A percentile compares a stretch with the other conserved stretches of the same genome.
Evolutionary conservation across 148 eudicot species (phyloP).

Genomic region (Selenicereus undatus): DNA sequence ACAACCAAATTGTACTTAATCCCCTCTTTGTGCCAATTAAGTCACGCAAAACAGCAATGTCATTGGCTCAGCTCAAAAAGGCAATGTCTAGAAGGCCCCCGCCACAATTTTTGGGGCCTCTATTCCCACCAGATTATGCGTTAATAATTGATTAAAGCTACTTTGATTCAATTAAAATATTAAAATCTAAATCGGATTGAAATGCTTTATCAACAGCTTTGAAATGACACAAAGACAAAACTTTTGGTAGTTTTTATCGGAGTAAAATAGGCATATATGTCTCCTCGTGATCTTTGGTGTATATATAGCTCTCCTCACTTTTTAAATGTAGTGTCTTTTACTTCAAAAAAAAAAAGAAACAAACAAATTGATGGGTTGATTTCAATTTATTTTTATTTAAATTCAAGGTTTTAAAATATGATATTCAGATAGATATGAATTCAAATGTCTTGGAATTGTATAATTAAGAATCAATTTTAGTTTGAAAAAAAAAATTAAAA

Average conservation of each 20-base stretch:
- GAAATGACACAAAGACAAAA: slow-evolving; percentile 15
- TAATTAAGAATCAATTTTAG: too few relatives aligned
- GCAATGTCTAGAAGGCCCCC: slow-evolving; percentile 9
- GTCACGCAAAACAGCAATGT: neutral
- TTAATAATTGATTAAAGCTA: slow-evolving; percentile 8
- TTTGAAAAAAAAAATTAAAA: too few relatives aligned
- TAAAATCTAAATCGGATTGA: too few relatives aligned
- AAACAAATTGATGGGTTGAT: too few relatives aligned
- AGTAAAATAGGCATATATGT: slow-evolving; percentile 24
- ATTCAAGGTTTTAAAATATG: too few relatives aligned
- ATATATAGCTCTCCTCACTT: neutral
- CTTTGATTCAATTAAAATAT: neutral
- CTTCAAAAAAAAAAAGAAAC: too few relatives aligned
- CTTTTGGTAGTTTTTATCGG: slow-evolving; percentile 2
- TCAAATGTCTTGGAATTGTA: too few relatives aligned
- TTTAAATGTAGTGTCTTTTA: neutral
- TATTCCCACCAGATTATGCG: neutral
- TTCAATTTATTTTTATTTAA: too few relatives aligned
- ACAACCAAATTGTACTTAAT: neutral
- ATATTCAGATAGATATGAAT: too few relatives aligned
- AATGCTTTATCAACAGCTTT: neutral
- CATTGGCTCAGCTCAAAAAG: slow-evolving; percentile 3
- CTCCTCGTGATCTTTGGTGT: neutral
- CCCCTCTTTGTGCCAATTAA: too few relatives aligned
- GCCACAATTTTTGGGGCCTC: slow-evolving; percentile 27